Conservation (phyloP, 345 rosid genomes). For the Populus davidiana region DNA sequence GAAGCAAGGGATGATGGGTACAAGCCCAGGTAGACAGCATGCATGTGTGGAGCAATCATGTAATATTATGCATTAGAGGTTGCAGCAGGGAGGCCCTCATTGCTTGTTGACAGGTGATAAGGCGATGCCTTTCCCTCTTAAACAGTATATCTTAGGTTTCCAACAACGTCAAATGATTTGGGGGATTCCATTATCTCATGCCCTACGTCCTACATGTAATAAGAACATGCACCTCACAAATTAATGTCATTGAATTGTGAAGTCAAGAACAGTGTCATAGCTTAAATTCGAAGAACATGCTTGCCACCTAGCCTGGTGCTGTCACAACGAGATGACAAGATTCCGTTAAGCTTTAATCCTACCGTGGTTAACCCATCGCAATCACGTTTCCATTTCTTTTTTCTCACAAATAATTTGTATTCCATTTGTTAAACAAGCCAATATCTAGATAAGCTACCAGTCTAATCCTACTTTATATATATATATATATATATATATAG, state of each 20-base stretch:
- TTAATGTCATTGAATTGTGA: background rate
- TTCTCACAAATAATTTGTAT: background rate
- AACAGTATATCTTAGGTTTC: background rate
- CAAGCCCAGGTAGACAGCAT: background rate
- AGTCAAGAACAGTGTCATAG: background rate
- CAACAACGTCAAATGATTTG: background rate
- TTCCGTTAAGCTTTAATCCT: background rate
- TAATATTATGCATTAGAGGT: background rate
- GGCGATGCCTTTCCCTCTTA: background rate
- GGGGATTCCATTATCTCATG: background rate
- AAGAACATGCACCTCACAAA: background rate
- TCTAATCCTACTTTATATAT: background rate
- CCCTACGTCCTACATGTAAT: background rate
- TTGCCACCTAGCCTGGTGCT: background rate
- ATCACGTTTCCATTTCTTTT: background rate
- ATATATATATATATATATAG: no score
- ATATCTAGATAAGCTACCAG: background rate
- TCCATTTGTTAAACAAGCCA: background rate
- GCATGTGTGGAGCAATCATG: background rate
- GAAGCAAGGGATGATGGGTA: slow-evolving; percentile 7
- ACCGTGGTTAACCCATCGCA: background rate
- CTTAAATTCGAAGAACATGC: background rate
- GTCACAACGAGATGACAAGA: background rate
- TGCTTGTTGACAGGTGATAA: background rate
- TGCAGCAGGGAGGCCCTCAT: background rate